Percentiles rank a stretch among this genome's conserved stretches.
Conservation (phyloP, 106 monocot genomes). For the Acanthochlamys bracteata region DNA sequence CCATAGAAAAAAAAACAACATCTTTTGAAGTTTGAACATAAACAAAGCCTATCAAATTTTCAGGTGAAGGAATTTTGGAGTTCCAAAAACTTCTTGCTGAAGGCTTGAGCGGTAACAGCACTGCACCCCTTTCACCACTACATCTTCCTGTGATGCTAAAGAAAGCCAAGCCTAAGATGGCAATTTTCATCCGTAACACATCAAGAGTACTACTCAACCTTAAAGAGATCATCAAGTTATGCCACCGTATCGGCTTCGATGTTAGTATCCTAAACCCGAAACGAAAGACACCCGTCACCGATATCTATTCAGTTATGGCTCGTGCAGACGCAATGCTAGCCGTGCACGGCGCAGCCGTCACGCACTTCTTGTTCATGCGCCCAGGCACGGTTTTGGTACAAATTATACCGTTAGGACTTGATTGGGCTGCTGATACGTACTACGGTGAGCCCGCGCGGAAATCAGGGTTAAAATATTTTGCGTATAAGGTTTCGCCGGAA, state of each 20-base stretch:
- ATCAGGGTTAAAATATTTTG: constrained; percentile 57
- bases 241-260: constrained; percentile 39
- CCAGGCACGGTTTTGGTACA: constrained; percentile 51
- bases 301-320: constrained; percentile 32
- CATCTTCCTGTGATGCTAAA: too few species aligned
- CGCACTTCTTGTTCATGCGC: constrained; percentile 75
- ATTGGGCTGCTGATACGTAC: constrained; percentile 74
- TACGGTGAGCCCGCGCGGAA: constrained; percentile 64
- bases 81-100: constrained; percentile 46
- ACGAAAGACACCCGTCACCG: constrained; percentile 31
- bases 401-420: constrained; percentile 71
- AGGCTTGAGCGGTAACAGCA: constrained; percentile 18
- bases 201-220: constrained; percentile 57
- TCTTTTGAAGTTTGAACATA: too few species aligned
- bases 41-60: too few species aligned
- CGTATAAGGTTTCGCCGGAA: constrained; percentile 38
- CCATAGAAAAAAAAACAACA: too few species aligned
- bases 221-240: constrained; percentile 17
- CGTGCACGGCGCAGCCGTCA: constrained; percentile 86
- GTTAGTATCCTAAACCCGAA: constrained; percentile 37
- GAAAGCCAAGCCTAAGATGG: constrained; percentile 36
- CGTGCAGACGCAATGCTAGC: constrained; percentile 63
- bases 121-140: too few species aligned
- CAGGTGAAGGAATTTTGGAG: constrained; percentile 57
- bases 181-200: constrained; percentile 36